Conservation (phyloP, 371 early-diverging fungal genomes). For the Mortierella sp. region DNA sequence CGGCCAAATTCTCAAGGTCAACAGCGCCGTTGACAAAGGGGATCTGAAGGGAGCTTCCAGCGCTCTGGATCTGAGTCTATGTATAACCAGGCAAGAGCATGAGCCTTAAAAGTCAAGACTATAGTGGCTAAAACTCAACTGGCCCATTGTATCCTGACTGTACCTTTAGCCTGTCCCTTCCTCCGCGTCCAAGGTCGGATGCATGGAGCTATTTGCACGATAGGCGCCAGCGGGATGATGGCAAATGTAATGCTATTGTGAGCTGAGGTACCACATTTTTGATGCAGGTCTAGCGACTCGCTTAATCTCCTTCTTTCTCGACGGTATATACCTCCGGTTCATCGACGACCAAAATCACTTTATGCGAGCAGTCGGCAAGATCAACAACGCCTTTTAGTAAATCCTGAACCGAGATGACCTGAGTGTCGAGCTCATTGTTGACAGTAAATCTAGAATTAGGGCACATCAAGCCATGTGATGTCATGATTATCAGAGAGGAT, state of each 20-base stretch:
- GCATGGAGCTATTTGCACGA: conserved; percentile 29
- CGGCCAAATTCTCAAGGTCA: conserved; percentile 38
- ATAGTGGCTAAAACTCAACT: background rate
- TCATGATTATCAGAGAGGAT: too few species aligned
- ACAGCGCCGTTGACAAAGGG: conserved; percentile 48
- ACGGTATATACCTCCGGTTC: conserved; percentile 32
- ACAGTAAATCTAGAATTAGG: conserved; percentile 12
- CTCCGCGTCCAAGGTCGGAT: conserved; percentile 30
- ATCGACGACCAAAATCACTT: conserved; percentile 43
- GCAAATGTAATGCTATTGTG: too few species aligned
- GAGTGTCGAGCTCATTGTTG: conserved; percentile 19
- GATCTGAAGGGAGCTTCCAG: conserved; percentile 42
- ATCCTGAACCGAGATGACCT: conserved; percentile 45
- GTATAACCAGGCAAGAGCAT: background rate
- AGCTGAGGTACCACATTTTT: too few species aligned
- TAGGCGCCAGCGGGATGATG: too few species aligned
- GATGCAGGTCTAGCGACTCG: too few species aligned
- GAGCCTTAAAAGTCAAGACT: too few species aligned
- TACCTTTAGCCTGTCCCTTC: conserved; percentile 43
- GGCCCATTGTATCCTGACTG: background rate
- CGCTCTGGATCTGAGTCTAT: conserved; percentile 38
- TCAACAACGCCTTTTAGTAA: conserved; percentile 28
- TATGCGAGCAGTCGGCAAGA: conserved; percentile 48
- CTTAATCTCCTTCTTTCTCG: background rate
- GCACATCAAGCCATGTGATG: too few species aligned